Percentiles rank a stretch among this genome's conserved stretches.
phyloP scores from a whole-genome alignment of 225 moss, liverwort and hornwort species.

The Bryoerythrophyllum caledonicum region DNA sequence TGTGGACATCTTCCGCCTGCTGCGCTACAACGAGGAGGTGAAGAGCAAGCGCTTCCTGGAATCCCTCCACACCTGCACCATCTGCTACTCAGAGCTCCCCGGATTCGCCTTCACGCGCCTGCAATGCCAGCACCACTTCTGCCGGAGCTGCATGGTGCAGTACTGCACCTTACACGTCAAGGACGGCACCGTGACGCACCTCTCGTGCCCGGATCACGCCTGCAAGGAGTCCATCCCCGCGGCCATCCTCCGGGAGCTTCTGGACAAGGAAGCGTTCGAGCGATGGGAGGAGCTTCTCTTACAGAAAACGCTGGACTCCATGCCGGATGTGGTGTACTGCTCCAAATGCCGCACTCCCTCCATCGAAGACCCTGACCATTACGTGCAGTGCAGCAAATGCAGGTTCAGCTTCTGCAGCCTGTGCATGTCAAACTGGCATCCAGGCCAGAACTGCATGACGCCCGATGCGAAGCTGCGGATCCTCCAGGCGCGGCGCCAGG shows the following conservation, averaged over 20 bases:
- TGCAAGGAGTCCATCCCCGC: conserved; percentile 60
- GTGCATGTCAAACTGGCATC: conserved; percentile 72
- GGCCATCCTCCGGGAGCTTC: conserved; percentile 50
- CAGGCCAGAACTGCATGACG: conserved; percentile 63
- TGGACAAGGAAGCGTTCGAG: conserved; percentile 54
- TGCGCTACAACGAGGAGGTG: conserved; percentile 56
- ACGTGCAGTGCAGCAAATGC: conserved; percentile 71
- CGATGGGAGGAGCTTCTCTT: conserved; percentile 70
- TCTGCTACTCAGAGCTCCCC: conserved; percentile 61
- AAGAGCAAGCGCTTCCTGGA: conserved; percentile 53
- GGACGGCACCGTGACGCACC: conserved; percentile 62
- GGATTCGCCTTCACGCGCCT: conserved; percentile 59
- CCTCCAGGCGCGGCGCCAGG: conserved; percentile 58
- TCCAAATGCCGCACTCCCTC: conserved; percentile 62
- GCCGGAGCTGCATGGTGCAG: conserved; percentile 62
- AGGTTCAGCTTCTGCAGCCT: conserved; percentile 79
- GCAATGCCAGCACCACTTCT: conserved; percentile 67
- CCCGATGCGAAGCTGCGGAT: conserved; percentile 59
- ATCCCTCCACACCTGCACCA: conserved; percentile 60
- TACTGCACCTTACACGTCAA: conserved; percentile 61
- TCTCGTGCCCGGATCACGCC: conserved; percentile 58
- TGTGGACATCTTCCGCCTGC: conserved; percentile 56
- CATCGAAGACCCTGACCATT: conserved; percentile 75
- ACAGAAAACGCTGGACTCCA: conserved; percentile 67
- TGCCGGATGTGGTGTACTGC: conserved; percentile 79